phyloP scores from a whole-genome alignment of 164 flowering plant species.

The Cinnamomum micranthum region DNA sequence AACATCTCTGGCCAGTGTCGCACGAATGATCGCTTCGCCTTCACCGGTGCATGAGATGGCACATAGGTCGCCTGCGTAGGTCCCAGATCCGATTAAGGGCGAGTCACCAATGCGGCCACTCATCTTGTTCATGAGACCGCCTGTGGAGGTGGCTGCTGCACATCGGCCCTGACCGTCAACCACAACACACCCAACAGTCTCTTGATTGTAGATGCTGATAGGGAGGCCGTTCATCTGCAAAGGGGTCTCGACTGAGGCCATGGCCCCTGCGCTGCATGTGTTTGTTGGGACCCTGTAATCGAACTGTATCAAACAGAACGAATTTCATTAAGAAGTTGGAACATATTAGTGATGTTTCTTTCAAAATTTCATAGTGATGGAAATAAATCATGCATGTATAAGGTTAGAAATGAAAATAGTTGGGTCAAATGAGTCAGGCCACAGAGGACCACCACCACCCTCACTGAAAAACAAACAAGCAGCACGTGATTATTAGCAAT shows the following conservation, averaged over 20 bases:
- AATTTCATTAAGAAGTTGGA: no score
- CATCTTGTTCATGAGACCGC: slow-evolving; percentile 93
- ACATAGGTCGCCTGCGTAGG: slow-evolving; percentile 80
- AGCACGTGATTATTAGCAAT: no score
- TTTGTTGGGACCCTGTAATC: slow-evolving; percentile 77
- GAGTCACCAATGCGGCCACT: slow-evolving; percentile 91
- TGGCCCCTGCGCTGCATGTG: slow-evolving; percentile 44
- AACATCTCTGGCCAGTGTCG: slow-evolving; percentile 81
- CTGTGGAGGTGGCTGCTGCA: slow-evolving; percentile 94
- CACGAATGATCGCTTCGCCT: slow-evolving; percentile 88
- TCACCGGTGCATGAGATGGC: slow-evolving; percentile 94
- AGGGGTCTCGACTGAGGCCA: slow-evolving; percentile 25
- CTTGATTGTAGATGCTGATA: slow-evolving; percentile 67
- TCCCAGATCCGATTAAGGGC: slow-evolving; percentile 83
- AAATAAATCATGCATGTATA: no score
- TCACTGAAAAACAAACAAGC: no score
- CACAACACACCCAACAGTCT: slow-evolving; percentile 95
- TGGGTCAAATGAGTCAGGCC: no score
- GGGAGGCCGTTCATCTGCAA: slow-evolving; percentile 84
- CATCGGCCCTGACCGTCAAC: slow-evolving; percentile 79
- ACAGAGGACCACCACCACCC: no score
- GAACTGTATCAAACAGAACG: slow-evolving; percentile 36
- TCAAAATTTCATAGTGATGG: no score
- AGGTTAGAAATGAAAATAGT: no score
- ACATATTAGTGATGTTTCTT: no score